These are phyloP conservation scores for Geotrichum restrictum DNA, from an alignment of 1,139 yeast species.

Conservation along the genomic window DNA sequence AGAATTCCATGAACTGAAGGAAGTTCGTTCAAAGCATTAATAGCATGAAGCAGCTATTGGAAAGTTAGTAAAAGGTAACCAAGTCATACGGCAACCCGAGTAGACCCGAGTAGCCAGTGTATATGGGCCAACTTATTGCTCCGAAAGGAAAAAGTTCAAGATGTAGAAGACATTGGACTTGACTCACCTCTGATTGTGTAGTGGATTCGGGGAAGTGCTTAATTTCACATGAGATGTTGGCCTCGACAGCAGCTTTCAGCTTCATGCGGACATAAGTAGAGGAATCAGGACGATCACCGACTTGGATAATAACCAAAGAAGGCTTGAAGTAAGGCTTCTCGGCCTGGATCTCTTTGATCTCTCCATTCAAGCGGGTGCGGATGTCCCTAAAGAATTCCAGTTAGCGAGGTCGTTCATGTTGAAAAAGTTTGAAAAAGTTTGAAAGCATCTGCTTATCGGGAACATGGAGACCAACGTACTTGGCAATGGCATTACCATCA, in stretches of 20 bases:
- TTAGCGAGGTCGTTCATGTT: slow-evolving; percentile 52
- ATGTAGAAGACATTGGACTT: slow-evolving; percentile 3
- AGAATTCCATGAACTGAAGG: slow-evolving; percentile 77
- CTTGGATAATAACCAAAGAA: slow-evolving; percentile 77
- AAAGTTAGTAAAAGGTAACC: slow-evolving; percentile 9
- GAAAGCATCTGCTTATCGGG: too few species aligned
- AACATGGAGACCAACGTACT: slow-evolving; percentile 28
- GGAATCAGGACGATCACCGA: slow-evolving; percentile 86
- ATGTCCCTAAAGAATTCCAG: slow-evolving; percentile 52
- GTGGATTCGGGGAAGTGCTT: slow-evolving; percentile 60
- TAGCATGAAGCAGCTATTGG: slow-evolving; percentile 51
- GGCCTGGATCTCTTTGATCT: slow-evolving; percentile 54
- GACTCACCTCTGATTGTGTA: slow-evolving; percentile 36
- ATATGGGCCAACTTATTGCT: too few species aligned
- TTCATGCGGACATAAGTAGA: slow-evolving; percentile 94
- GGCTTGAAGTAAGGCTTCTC: slow-evolving; percentile 67
- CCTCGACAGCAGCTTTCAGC: slow-evolving; percentile 81
- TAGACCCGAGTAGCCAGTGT: background rate
- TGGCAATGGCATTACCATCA: slow-evolving; percentile 67
- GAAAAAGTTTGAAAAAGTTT: background rate
- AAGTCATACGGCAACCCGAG: background rate
- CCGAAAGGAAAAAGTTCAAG: too few species aligned
- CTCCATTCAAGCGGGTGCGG: slow-evolving; percentile 40
- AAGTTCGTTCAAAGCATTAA: slow-evolving; percentile 63
- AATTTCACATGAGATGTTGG: slow-evolving; percentile 68